These are phyloP conservation scores for Leucoagaricus sp. DNA, from an alignment of 1,284 basidiomycete genomes.

Conservation along the genomic window DNA sequence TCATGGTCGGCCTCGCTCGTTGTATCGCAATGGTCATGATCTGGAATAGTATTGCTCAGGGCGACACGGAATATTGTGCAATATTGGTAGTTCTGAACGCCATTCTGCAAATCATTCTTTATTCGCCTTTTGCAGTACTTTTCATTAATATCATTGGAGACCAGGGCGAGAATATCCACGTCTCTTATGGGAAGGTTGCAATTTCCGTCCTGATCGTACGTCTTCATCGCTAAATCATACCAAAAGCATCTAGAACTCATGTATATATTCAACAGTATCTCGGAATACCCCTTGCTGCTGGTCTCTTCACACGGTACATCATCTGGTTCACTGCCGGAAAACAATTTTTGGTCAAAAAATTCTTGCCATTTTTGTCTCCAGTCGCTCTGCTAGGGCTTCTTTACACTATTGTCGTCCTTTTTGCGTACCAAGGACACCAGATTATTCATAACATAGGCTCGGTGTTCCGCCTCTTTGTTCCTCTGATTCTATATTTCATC, in stretches of 20 bases:
- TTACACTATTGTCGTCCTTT: conserved; percentile 78
- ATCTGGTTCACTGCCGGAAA: conserved; percentile 53
- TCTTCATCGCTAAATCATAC: conserved; percentile 16
- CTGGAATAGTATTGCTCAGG: conserved; percentile 81
- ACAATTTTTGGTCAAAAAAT: conserved; percentile 52
- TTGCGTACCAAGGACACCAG: conserved; percentile 67
- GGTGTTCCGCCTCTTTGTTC: conserved; percentile 80
- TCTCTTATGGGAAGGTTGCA: conserved; percentile 71
- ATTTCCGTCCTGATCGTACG: conserved; percentile 75
- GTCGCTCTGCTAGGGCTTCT: conserved; percentile 74
- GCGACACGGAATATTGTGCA: conserved; percentile 79
- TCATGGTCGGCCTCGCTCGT: conserved; percentile 59
- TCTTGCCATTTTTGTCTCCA: conserved; percentile 72
- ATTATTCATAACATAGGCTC: conserved; percentile 68
- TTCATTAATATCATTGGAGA: conserved; percentile 77
- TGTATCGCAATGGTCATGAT: conserved; percentile 85
- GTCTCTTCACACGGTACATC: conserved; percentile 65
- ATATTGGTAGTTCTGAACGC: conserved; percentile 67
- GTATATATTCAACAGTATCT: conserved; percentile 52
- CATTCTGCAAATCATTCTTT: conserved; percentile 75
- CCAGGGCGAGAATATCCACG: conserved; percentile 40
- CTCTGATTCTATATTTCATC: conserved; percentile 77
- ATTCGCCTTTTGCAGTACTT: conserved; percentile 74
- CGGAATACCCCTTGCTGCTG: conserved; percentile 54
- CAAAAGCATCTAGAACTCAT: neutral